These are phyloP conservation scores for Globisporangium acanthophoron DNA, from an alignment of 352 stramenopile genomes.

Conservation along the genomic window DNA sequence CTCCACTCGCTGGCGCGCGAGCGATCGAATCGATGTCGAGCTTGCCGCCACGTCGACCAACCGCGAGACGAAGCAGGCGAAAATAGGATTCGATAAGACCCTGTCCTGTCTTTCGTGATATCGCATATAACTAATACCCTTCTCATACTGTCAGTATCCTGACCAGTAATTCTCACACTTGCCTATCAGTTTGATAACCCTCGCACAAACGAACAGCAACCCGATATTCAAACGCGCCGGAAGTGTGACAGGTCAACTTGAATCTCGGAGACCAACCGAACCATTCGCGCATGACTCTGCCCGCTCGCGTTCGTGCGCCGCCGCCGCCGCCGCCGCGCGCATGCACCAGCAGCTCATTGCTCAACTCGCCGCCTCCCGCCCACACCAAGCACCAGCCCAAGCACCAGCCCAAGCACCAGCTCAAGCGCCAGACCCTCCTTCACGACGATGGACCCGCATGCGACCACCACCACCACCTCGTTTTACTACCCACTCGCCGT, in stretches of 20 bases:
- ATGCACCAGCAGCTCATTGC: constrained; percentile 4
- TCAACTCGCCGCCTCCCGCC: constrained; percentile 5
- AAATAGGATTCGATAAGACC: neutral
- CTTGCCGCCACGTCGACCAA: neutral
- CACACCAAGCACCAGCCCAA: neutral
- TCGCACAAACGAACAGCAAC: too few relatives aligned
- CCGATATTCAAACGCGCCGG: neutral
- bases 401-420: neutral
- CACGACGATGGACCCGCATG: constrained; percentile 2
- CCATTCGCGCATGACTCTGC: neutral
- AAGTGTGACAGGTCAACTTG: neutral
- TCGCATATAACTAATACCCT: too few relatives aligned
- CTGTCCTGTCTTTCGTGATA: neutral
- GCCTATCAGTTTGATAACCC: neutral
- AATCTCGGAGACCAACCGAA: neutral
- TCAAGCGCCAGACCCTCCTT: neutral
- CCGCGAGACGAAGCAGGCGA: neutral
- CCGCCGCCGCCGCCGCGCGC: neutral
- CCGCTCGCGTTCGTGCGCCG: neutral
- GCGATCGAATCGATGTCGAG: neutral
- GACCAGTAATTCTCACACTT: too few relatives aligned
- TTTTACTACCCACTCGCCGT: constrained; percentile 10
- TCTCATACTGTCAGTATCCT: too few relatives aligned
- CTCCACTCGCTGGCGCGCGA: neutral
- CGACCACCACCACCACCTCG: neutral